Conservation (phyloP, 2,329 filamentous ascomycete species). For the Domatiomyces catenatus region DNA sequence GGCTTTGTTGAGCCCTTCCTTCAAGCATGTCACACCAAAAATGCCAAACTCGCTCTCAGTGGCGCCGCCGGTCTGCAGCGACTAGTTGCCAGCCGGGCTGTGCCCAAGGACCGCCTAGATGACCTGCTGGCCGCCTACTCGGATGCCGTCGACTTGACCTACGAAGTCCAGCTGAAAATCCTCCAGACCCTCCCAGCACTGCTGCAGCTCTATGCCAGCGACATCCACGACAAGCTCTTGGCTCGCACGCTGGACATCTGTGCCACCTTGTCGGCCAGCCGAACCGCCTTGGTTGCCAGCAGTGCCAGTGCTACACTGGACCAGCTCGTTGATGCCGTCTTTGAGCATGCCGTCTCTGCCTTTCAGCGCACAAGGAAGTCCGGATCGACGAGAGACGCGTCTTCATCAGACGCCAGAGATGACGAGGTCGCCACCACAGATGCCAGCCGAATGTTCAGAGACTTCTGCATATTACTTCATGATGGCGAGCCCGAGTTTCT, state of each 20-base stretch:
- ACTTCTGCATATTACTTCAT: constrained; percentile 76
- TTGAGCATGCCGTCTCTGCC: constrained; percentile 56
- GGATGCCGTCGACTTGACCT: constrained; percentile 56
- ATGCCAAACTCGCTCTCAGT: constrained; percentile 76
- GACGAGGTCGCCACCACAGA: constrained; percentile 23
- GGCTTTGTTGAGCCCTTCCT: constrained; percentile 89
- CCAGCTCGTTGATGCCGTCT: constrained; percentile 80
- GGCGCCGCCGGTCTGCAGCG: constrained; percentile 80
- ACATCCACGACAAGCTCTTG: constrained; percentile 66
- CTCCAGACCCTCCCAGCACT: constrained; percentile 80
- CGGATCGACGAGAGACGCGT: constrained; percentile 2
- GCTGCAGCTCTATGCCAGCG: constrained; percentile 73
- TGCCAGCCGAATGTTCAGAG: constrained; percentile 50
- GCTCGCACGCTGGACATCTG: constrained; percentile 78
- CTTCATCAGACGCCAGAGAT: constrained; percentile 4
- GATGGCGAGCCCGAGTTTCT: constrained; percentile 71
- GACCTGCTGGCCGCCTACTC: constrained; percentile 79
- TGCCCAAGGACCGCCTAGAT: constrained; percentile 63
- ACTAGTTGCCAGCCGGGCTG: constrained; percentile 64
- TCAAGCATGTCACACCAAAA: constrained; percentile 77
- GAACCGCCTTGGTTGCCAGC: constrained; percentile 85
- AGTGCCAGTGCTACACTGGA: constrained; percentile 93
- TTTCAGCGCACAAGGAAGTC: not conserved
- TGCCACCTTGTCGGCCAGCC: constrained; percentile 76
- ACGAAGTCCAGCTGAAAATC: constrained; percentile 93